A percentile compares a stretch with the other conserved stretches of the same genome.
phyloP scores from a whole-genome alignment of 164 flowering plant genomes.

The Hamamelis virginiana region DNA sequence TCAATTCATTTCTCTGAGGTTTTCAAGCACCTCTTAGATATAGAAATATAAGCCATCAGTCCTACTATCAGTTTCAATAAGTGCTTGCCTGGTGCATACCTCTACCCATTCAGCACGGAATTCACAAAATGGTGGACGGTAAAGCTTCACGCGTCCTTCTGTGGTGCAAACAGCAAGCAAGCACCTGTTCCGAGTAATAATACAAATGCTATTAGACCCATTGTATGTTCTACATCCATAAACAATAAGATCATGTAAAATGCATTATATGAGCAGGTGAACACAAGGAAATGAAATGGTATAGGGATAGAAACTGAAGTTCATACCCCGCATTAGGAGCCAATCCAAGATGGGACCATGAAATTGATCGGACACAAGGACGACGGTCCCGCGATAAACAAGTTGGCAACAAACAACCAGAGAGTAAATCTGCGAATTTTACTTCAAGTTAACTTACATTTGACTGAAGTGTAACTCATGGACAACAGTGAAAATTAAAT shows the following conservation, averaged over 20 bases:
- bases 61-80: background rate
- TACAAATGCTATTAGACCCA: slow-evolving; percentile 6
- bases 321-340: slow-evolving; percentile 80
- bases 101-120: slow-evolving; percentile 83
- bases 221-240: background rate
- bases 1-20: too few species aligned
- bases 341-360: slow-evolving; percentile 87
- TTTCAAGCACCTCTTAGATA: too few species aligned
- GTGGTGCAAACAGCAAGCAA: slow-evolving; percentile 90
- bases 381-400: slow-evolving; percentile 56
- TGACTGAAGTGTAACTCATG: too few species aligned
- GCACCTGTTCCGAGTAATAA: slow-evolving; percentile 50
- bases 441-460: background rate
- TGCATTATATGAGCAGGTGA: background rate
- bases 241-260: background rate
- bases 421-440: slow-evolving; percentile 49
- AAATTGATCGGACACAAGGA: slow-evolving; percentile 75
- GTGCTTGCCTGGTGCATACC: slow-evolving; percentile 41
- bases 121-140: slow-evolving; percentile 77
- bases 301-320: background rate
- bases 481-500: too few species aligned
- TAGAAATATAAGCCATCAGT: too few species aligned
- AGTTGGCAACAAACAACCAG: slow-evolving; percentile 53
- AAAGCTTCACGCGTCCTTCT: slow-evolving; percentile 79
- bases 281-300: background rate